Evolutionary conservation across 805 yeast genomes (phyloP), one percentile per base, ranked within the genome.

Genomic region (Pichia ethanolica): DNA sequence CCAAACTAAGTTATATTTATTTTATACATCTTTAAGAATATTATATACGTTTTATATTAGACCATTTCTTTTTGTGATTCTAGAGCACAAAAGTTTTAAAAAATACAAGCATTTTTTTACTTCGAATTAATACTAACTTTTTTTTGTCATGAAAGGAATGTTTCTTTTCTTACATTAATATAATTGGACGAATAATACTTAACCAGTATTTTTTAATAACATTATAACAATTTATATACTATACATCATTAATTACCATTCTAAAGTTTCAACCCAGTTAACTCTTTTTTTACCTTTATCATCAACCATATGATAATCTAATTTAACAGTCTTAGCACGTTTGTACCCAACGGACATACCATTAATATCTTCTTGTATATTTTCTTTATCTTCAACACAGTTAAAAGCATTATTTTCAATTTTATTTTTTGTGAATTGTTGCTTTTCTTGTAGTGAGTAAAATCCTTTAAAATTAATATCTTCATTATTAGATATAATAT

Each of bases 191-290:
- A 20, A 20, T 20, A 20, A 20, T 20, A 20, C 20, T 20, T 20
- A 32, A 32, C 11, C 11, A 9, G 34, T 32, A 11, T 32, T 32
- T 3, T 11, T 9, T 32, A 32, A 32, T 32, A 32, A 8, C 34
- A 32, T 32, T 32, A 47, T 27, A 40, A 20, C 8, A 20, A 30
- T 30, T 30, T 30, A 30, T 30, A 30, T 30, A 30, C 4, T 12
- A 20, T 20, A 20, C 9, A 13, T 13, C 35, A 8, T 25, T 27
- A 5, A 11, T 58, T 43, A 64, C 69, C 69, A 65, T 47, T 63
- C 69, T 38, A 65, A 46, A 11, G 45, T 50, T 10, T 51, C 53
- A 7, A 68, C 68, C 69, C 69, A 65, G 5, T 58, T 53, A 12
- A 65, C 68, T n/a, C 42, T 56, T 43, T 61, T 61, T 6, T 47